phyloP scores from a whole-genome alignment of 805 yeast species.

The Helenozyma baotianmanensis region DNA sequence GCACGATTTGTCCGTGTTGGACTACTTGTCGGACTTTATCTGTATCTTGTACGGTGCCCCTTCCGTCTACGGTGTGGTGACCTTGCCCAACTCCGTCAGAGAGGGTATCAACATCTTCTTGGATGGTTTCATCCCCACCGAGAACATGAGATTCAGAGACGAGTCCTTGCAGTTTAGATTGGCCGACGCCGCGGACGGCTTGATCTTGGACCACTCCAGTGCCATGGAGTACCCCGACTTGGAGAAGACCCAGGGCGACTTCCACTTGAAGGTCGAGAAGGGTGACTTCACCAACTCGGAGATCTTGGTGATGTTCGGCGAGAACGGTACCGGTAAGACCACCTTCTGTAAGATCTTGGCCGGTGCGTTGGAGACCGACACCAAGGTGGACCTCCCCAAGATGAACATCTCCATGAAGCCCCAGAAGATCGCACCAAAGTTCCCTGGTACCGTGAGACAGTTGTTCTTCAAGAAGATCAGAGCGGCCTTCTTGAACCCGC shows the following conservation, averaged over 20 bases:
- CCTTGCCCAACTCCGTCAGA: slow-evolving; percentile 93
- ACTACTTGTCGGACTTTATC: slow-evolving; percentile 92
- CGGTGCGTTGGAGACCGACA: slow-evolving; percentile 87
- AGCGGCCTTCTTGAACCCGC: slow-evolving; percentile 91
- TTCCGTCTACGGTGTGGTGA: slow-evolving; percentile 97
- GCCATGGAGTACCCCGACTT: slow-evolving; percentile 74
- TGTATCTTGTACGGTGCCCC: slow-evolving; percentile 98
- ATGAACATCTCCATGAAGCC: slow-evolving; percentile 97
- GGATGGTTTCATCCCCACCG: slow-evolving; percentile 97
- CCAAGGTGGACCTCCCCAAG: slow-evolving; percentile 73
- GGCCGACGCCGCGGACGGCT: slow-evolving; percentile 79
- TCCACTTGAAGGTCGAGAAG: slow-evolving; percentile 70
- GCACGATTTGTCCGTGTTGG: slow-evolving; percentile 97
- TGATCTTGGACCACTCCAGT: slow-evolving; percentile 73
- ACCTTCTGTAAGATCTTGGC: slow-evolving; percentile 95
- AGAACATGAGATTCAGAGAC: slow-evolving; percentile 93
- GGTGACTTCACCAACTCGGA: slow-evolving; percentile 97
- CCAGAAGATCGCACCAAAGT: slow-evolving; percentile 97
- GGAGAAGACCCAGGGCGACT: slow-evolving; percentile 94
- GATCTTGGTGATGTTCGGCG: slow-evolving; percentile 99
- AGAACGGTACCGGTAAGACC: slow-evolving; percentile 99
- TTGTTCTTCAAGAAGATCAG: slow-evolving; percentile 94
- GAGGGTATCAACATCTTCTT: slow-evolving; percentile 98
- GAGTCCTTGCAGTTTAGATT: slow-evolving; percentile 93
- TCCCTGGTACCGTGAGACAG: slow-evolving; percentile 98